Conservation (phyloP, 768 basidiomycete species). For the Amylocystis lapponica region DNA sequence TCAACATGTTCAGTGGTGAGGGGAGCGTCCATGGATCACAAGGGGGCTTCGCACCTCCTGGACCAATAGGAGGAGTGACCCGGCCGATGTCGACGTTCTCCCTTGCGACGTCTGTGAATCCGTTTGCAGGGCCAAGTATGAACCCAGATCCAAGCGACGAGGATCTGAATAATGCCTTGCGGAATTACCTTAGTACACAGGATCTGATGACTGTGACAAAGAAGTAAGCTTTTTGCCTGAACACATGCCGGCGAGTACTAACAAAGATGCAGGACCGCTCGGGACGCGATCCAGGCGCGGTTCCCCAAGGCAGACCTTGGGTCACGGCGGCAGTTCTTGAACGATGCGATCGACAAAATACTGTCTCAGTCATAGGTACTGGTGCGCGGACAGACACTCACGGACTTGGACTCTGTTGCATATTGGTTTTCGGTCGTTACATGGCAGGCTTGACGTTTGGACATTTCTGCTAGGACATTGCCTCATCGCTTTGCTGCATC, state of each 20-base stretch:
- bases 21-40: conserved; percentile 52
- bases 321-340: conserved; percentile 84
- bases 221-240: conserved; percentile 68
- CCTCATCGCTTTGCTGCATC: not conserved
- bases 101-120: conserved; percentile 77
- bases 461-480: not conserved
- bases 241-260: no score
- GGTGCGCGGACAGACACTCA: not conserved
- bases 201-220: conserved; percentile 94
- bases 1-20: conserved; percentile 56
- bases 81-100: conserved; percentile 81
- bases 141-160: conserved; percentile 80
- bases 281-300: conserved; percentile 78
- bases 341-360: conserved; percentile 89
- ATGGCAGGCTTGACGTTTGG: conserved; percentile 3
- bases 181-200: conserved; percentile 80
- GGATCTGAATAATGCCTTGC: conserved; percentile 70
- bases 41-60: conserved; percentile 39
- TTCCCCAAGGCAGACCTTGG: conserved; percentile 95
- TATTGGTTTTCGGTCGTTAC: conserved; percentile 6
- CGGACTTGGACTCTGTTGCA: no score
- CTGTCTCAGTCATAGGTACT: conserved; percentile 69
- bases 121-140: conserved; percentile 66
- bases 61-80: no score
- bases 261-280: conserved; percentile 76